A percentile compares a stretch with the other conserved stretches of the same genome.
phyloP scores from a whole-genome alignment of 495 filamentous ascomycete species.

The Penicillium pancosmium region DNA sequence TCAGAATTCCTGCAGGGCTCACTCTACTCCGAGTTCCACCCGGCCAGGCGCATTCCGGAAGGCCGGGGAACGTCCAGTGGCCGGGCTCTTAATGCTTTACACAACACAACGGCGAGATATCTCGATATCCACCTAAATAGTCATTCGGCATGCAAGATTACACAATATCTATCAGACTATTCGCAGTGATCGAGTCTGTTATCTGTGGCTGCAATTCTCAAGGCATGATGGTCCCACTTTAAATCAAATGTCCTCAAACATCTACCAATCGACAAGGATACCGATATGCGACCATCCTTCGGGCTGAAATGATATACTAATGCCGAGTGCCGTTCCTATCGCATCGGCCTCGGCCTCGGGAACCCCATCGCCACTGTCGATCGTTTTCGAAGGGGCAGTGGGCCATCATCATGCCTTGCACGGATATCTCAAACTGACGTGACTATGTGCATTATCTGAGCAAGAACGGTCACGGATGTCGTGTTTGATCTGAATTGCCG shows the following conservation, averaged over 20 bases:
- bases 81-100: too few relatives aligned
- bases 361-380: not conserved
- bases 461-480: not conserved
- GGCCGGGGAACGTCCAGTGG: not conserved
- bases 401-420: slow-evolving; percentile 7
- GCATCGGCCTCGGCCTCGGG: too few relatives aligned
- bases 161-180: too few relatives aligned
- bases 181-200: too few relatives aligned
- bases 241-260: not conserved
- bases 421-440: slow-evolving; percentile 1
- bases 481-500: slow-evolving; percentile 1
- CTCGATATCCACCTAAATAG: too few relatives aligned
- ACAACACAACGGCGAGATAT: too few relatives aligned
- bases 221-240: not conserved
- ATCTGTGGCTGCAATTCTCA: not conserved
- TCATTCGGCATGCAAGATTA: too few relatives aligned
- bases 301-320: not conserved
- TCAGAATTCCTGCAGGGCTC: not conserved
- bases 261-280: not conserved
- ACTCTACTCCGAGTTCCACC: not conserved
- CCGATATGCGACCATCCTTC: not conserved
- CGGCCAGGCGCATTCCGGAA: not conserved
- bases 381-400: not conserved
- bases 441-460: slow-evolving; percentile 1
- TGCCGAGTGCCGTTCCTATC: too few relatives aligned